These are phyloP conservation scores for Xylariaceae sp. DNA, from an alignment of 2,329 filamentous ascomycete species.

Conservation along the genomic window DNA sequence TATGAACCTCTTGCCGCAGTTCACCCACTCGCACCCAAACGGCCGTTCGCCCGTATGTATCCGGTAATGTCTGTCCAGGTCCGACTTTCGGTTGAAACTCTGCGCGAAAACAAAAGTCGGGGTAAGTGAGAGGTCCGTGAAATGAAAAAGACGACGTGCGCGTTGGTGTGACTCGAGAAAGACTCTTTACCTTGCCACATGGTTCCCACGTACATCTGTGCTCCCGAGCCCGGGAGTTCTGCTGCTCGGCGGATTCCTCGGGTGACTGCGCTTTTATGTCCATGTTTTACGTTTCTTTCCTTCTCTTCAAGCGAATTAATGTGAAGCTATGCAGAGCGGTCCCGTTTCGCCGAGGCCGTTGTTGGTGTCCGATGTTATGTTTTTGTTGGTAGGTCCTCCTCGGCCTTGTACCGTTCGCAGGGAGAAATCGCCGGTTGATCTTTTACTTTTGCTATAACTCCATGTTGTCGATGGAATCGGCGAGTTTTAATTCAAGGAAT, in stretches of 20 bases:
- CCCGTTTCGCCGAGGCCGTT: no score
- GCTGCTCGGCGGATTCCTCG: background rate
- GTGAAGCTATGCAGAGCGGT: no score
- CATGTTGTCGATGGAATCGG: no score
- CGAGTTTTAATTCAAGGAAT: no score
- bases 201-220: slow-evolving; percentile 28
- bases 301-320: no score
- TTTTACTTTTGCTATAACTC: no score
- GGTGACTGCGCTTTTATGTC: background rate
- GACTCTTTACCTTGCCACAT: slow-evolving; percentile 52
- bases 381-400: no score
- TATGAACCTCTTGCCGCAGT: slow-evolving; percentile 66
- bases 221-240: background rate
- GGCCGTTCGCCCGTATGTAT: slow-evolving; percentile 69
- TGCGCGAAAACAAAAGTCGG: no score
- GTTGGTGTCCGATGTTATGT: no score
- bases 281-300: background rate
- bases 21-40: slow-evolving; percentile 54
- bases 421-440: no score
- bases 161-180: background rate
- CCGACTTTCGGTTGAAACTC: slow-evolving; percentile 70
- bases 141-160: background rate
- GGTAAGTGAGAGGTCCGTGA: slow-evolving; percentile 11
- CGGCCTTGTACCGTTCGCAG: no score
- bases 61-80: slow-evolving; percentile 63